Base-by-base conservation (phyloP, 1,284 basidiomycete species). In the Phylloboletellus chloephorus region DNA sequence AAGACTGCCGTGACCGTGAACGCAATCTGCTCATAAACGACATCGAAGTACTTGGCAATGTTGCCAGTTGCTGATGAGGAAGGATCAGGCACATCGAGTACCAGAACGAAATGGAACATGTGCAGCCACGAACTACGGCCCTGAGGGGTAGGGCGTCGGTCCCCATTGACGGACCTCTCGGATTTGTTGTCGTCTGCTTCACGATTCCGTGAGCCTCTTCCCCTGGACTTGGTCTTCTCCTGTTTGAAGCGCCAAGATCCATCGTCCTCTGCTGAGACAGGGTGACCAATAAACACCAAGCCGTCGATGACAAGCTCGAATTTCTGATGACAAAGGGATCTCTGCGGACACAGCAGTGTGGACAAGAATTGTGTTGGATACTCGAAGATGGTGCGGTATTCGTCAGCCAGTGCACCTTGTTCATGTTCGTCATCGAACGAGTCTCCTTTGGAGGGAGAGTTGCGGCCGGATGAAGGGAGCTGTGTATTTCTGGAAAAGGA, bases 271-370 rank as follows among this genome's bases (percentile, higher is more conserved):
- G 80, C 77, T 53, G 83, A 86, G 2, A 98, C 91, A 0, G 95
- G 95, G 62, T 98, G 94, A 0, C 95, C 95, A 28, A 98, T 74
- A 59, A 98, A 98, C 2, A 82, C 88, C n/a, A 98, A 73, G 54
- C 94, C 87, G 56, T 98, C 93, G 15, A 97, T 83, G 31, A 88
- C 66, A 20, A 98, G 76, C 61, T 96, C 93, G 58, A 97, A 98
- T 57, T 91, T 91, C 60, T 92, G 89, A 63, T 98, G 91, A 57
- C 92, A 96, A 59, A 93, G 78, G 12, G 82, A 74, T 21, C 70
- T 67, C 31, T 82, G 78, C 0, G 93, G 92, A 46, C 84, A 87
- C 6, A 98, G 72, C 47, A 96, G 71, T 39, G 77, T 78, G 17
- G 89, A 88, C 22, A 98, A 73, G 53, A 92, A 87, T 47, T 86